Evolutionary conservation across 2,329 filamentous ascomycete species (phyloP), one percentile per base, ranked within the genome.

Genomic region (Fusarium sp.): DNA sequence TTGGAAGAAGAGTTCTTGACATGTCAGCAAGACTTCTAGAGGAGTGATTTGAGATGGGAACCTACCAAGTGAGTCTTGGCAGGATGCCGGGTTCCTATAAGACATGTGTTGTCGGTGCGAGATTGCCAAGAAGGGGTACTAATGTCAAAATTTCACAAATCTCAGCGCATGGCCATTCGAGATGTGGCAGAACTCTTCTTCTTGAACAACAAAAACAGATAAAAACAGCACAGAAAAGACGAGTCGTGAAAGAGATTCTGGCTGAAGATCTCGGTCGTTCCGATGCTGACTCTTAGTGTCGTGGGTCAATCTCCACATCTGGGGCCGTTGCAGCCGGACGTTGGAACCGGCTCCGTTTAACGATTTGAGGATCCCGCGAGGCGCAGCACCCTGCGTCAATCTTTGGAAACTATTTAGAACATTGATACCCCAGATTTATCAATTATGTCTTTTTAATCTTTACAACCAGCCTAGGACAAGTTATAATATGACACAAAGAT

Each of bases 321-420:
- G 13, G 26, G 39, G 62, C 61, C 62, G 61, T 42, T 40, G 28
- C 44, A 65, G 22, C 61, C 54, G 61, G 46, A 47, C 28, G 19
- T 57, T 57, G 45, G 34, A 42, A 24, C 40, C 40, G 19, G 22
- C 19, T 43, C 22, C 10, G n/a, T 26, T 26, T 15, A 9, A 57
- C 49, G 42, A 31, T 57, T 42, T 21, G 33, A 52, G 31, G 34
- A 65, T 65, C 52, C 61, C 39, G 60, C 5, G 45, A 64, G 60
- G 61, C 52, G 61, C 61, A 65, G 60, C 40, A 59, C 60, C 60
- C 43, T 59, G 43, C 31, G 26, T 36, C 36, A 13, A 11, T 9
- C 13, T 13, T 38, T 7, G 5, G 4, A 42, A 6, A 21, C 26
- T 10, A 28, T 28, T 28, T 28, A 28, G 26, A 28, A 28, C 8